Percentiles rank a stretch among this genome's conserved stretches.
These are phyloP conservation scores for Cladorrhinum sp. DNA, from an alignment of 2,329 filamentous ascomycete species.

Conservation along the genomic window DNA sequence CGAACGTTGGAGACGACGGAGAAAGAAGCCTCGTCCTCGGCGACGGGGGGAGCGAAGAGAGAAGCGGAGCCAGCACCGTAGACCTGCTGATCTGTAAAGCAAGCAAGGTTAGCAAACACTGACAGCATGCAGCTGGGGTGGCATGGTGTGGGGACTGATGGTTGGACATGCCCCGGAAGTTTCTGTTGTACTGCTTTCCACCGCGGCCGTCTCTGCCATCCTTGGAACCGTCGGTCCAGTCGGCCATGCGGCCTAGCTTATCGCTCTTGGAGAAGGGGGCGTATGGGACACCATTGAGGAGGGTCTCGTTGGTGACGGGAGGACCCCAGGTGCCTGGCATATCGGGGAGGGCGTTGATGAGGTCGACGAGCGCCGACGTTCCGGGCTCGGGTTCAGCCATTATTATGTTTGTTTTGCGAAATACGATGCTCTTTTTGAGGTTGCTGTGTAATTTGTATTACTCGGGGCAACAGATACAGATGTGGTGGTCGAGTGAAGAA, in stretches of 20 bases:
- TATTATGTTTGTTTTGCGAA: slow-evolving; percentile 6
- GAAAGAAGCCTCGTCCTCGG: slow-evolving; percentile 96
- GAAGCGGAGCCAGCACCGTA: slow-evolving; percentile 87
- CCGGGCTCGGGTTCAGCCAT: slow-evolving; percentile 27
- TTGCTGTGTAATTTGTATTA: slow-evolving; percentile 5
- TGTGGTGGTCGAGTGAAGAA: neutral
- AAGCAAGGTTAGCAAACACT: slow-evolving; percentile 9
- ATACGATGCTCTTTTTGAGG: slow-evolving; percentile 17
- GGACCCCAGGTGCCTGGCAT: slow-evolving; percentile 82
- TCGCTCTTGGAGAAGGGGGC: slow-evolving; percentile 98
- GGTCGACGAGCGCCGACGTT: slow-evolving; percentile 46
- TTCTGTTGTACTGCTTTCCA: slow-evolving; percentile 85
- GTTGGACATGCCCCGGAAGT: slow-evolving; percentile 72
- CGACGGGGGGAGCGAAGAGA: slow-evolving; percentile 84
- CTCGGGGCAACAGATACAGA: slow-evolving; percentile 2
- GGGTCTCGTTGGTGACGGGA: slow-evolving; percentile 76
- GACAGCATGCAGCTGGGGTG: neutral
- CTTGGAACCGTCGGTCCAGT: slow-evolving; percentile 97
- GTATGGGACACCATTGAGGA: slow-evolving; percentile 91
- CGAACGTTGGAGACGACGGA: slow-evolving; percentile 95
- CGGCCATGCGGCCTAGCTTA: slow-evolving; percentile 97
- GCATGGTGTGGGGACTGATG: neutral
- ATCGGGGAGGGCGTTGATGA: slow-evolving; percentile 69
- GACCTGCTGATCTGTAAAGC: slow-evolving; percentile 77
- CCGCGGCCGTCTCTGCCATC: slow-evolving; percentile 68